Evolutionary conservation across 2,329 filamentous ascomycete genomes (phyloP).

Genomic region (Cladosporium colombiae): DNA sequence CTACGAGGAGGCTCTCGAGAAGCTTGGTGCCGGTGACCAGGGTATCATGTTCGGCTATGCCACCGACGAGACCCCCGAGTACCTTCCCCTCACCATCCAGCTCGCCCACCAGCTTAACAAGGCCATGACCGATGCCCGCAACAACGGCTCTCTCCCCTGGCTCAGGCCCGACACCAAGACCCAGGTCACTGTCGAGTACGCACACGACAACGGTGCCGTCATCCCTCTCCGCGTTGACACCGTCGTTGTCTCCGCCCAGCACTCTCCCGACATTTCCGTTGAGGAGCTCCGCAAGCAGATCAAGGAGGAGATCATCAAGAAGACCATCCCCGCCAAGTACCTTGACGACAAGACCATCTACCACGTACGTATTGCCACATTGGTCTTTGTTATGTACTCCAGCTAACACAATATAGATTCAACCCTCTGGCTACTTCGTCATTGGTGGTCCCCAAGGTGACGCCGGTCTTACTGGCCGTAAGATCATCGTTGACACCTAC

Average conservation of each 20-base stretch:
- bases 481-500: constrained; percentile 99
- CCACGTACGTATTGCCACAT: constrained; percentile 64
- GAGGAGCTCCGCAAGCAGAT: constrained; percentile 93
- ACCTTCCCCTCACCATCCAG: constrained; percentile 89
- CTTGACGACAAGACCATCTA: constrained; percentile 92
- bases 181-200: constrained; percentile 98
- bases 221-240: constrained; percentile 92
- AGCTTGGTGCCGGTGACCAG: constrained; percentile 98
- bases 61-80: constrained; percentile 97
- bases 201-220: constrained; percentile 92
- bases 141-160: constrained; percentile 86
- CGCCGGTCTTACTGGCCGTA: constrained; percentile 95
- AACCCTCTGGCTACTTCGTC: constrained; percentile 98
- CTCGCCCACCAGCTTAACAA: constrained; percentile 97
- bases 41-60: constrained; percentile 99
- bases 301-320: constrained; percentile 94
- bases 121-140: constrained; percentile 87
- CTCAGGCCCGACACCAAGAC: constrained; percentile 99
- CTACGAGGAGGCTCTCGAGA: constrained; percentile 95
- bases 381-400: background rate
- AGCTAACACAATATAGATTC: constrained; percentile 58
- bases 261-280: constrained; percentile 82
- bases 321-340: constrained; percentile 88
- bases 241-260: constrained; percentile 94
- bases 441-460: constrained; percentile 99